Percentiles rank a stretch among this genome's conserved stretches.
Evolutionary conservation across 768 basidiomycete species (phyloP).

Genomic region (Galerina marginata): DNA sequence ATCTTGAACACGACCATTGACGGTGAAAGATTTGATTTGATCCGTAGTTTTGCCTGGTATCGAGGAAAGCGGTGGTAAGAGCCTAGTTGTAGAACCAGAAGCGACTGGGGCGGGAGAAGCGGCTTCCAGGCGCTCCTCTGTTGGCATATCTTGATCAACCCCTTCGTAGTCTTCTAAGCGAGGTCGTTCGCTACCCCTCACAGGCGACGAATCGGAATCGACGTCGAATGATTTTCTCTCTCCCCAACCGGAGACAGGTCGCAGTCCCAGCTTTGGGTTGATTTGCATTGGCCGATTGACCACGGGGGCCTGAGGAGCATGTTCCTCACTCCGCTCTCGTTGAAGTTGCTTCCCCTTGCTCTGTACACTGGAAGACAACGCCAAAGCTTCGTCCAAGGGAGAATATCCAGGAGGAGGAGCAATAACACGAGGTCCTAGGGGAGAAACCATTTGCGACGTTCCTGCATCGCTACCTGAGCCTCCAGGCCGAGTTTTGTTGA

Average conservation of each 20-base stretch:
- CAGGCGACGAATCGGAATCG: conserved; percentile 1
- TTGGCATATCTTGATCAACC: too few relatives aligned
- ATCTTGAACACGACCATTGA: neutral
- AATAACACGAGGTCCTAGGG: conserved; percentile 8
- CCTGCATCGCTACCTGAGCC: neutral
- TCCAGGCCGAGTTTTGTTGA: neutral
- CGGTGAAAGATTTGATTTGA: too few relatives aligned
- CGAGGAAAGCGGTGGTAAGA: too few relatives aligned
- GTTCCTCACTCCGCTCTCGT: conserved; percentile 2
- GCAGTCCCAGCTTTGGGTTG: conserved; percentile 7
- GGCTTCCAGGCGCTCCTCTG: too few relatives aligned
- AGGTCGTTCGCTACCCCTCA: neutral
- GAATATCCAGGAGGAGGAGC: conserved; percentile 6
- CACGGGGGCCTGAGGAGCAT: neutral
- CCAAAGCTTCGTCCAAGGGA: conserved; percentile 14
- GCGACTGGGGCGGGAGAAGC: too few relatives aligned
- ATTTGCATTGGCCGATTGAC: neutral
- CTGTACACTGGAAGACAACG: neutral
- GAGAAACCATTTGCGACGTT: conserved; percentile 29
- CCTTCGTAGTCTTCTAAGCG: too few relatives aligned
- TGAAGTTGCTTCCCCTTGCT: neutral
- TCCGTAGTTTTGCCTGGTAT: too few relatives aligned
- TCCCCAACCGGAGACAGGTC: conserved; percentile 26
- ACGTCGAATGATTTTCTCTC: neutral
- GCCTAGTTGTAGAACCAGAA: too few relatives aligned